These are phyloP conservation scores for Buxus sempervirens DNA, from an alignment of 164 flowering plant genomes.

Conservation along the genomic window DNA sequence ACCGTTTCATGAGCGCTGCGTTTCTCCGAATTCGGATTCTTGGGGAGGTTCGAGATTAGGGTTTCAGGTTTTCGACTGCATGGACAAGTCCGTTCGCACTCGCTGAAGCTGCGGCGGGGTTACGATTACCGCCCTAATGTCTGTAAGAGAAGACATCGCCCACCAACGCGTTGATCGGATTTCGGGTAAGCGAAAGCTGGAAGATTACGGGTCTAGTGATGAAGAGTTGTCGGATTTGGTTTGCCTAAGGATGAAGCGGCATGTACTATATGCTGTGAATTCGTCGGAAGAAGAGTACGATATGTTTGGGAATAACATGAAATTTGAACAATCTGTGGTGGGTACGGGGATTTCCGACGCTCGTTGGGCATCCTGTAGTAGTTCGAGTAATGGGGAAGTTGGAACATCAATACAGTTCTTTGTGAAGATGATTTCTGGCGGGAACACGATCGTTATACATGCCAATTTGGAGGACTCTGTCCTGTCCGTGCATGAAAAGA, in stretches of 20 bases:
- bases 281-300: neutral
- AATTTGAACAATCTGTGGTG: neutral
- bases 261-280: slow-evolving; percentile 20
- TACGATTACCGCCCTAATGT: slow-evolving; percentile 16
- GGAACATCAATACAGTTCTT: slow-evolving; percentile 53
- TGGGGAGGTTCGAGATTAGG: neutral
- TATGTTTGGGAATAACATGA: neutral
- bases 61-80: neutral
- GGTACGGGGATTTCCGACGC: slow-evolving; percentile 20
- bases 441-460: slow-evolving; percentile 51
- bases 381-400: slow-evolving; percentile 3
- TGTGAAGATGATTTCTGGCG: slow-evolving; percentile 48
- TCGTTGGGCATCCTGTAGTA: slow-evolving; percentile 4
- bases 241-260: slow-evolving; percentile 34
- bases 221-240: slow-evolving; percentile 26
- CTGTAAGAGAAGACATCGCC: slow-evolving; percentile 11
- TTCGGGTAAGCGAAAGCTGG: slow-evolving; percentile 43
- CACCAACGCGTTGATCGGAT: slow-evolving; percentile 23
- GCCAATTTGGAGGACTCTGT: slow-evolving; percentile 56
- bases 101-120: neutral
- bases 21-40: neutral
- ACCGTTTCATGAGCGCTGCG: neutral
- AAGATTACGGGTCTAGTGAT: slow-evolving; percentile 33
- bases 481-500: slow-evolving; percentile 55
- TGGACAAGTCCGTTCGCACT: neutral